Base-by-base conservation (phyloP, 164 flowering plant species). In the Warburgia ugandensis region DNA sequence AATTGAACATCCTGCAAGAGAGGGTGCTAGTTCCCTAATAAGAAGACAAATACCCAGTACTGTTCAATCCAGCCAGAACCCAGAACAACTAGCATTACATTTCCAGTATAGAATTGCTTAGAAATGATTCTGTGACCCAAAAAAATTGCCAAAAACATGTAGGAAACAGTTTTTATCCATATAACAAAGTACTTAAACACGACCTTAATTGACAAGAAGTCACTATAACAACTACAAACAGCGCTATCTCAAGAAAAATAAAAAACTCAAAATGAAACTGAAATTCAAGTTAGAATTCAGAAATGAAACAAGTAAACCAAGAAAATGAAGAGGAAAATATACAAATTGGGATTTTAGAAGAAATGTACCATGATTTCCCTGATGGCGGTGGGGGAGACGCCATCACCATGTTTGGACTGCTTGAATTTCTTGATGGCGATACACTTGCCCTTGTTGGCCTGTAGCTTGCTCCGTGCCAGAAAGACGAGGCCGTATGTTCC, bases 351-450 rank as follows among this genome's bases (percentile, higher is more conserved):
- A n/a, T 16, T 4, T 3, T 16, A 42, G 20, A 16, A 2, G 36
- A 28, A 7, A 27, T 39, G 17, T 46, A 87, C 94, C 94, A 89
- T 89, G 61, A 89, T 94, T 70, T 94, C 99, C 4, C 99, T 87
- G 49, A 94, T 89, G 29, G 99, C 99, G 8, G 99, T 94, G 35
- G 99, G 99, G 21, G 99, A 94, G 58, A 94, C 91, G 40, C 99
- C 99, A 56, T 94, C 97, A 5, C 97, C 99, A 65, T 94, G 97
- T 58, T 94, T 94, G 53, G 97, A 84, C 63, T 84, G 96, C 74
- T 94, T 94, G 75, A 94, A 94, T 51, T 94, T 89, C 74, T 94
- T 94, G 58, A 94, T 94, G 36, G 99, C 99, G 43, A 94, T 89
- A 50, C 80, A 79, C 59, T 86, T 89, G 46, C 91, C 86, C 19